Percentiles rank a stretch among this genome's conserved stretches.
phyloP scores from a whole-genome alignment of 1,284 basidiomycete species.

The Schizopora paradoxa region DNA sequence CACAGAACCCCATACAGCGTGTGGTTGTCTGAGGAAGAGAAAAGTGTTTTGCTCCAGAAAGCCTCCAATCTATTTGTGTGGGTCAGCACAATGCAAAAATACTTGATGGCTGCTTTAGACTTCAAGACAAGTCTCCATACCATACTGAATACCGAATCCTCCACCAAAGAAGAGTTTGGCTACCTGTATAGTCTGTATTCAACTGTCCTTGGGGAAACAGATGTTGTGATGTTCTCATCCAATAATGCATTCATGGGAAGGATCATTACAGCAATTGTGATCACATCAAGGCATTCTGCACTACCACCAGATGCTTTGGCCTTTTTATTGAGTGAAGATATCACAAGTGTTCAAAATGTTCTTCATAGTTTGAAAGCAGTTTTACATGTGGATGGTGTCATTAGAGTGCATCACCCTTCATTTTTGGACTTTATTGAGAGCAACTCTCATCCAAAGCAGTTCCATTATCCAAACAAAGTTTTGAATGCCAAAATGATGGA shows the following conservation, averaged over 20 bases:
- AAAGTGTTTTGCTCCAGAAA: not conserved
- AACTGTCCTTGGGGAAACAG: not conserved
- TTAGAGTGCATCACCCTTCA: conserved; percentile 16
- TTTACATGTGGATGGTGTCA: not conserved
- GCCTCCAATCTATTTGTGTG: not conserved
- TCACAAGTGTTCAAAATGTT: not conserved
- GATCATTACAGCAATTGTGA: not conserved
- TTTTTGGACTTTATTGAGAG: conserved; percentile 17
- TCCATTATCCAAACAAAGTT: conserved; percentile 19
- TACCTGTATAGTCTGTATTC: not conserved
- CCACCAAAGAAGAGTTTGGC: not conserved
- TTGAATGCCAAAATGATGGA: conserved; percentile 21
- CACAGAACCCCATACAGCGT: no score
- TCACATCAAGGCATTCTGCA: not conserved
- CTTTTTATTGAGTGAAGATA: not conserved
- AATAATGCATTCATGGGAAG: not conserved
- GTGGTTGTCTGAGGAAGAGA: no score
- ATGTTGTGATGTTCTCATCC: no score
- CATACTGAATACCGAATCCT: not conserved
- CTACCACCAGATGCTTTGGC: not conserved
- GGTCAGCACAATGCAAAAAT: not conserved
- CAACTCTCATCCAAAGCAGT: conserved; percentile 10
- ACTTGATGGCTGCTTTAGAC: not conserved
- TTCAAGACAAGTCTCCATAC: not conserved
- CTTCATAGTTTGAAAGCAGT: not conserved